These are phyloP conservation scores for Furcasterigmium sp. DNA, from an alignment of 2,329 filamentous ascomycete species.

Conservation along the genomic window DNA sequence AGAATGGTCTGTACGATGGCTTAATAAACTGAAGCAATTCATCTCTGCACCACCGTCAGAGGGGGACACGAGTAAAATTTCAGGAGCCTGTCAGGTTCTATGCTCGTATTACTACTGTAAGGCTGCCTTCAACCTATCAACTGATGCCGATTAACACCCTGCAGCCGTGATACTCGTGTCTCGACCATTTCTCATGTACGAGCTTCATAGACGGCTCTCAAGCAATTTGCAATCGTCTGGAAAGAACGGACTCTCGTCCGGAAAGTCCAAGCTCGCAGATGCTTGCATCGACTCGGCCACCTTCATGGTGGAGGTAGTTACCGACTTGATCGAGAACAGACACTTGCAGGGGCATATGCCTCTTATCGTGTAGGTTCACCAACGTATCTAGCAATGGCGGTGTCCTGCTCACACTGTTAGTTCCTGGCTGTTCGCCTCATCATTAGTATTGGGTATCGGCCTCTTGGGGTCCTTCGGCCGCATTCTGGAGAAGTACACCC, in stretches of 20 bases:
- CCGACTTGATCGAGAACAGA: constrained; percentile 36
- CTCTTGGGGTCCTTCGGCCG: constrained; percentile 47
- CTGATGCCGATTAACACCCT: neutral
- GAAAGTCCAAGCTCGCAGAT: constrained; percentile 45
- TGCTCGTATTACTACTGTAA: constrained; percentile 45
- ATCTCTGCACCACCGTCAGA: constrained; percentile 18
- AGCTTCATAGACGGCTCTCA: constrained; percentile 40
- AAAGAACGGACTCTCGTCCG: constrained; percentile 23
- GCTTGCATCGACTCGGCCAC: constrained; percentile 51
- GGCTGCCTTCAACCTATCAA: neutral
- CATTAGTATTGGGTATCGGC: constrained; percentile 45
- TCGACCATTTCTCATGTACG: constrained; percentile 51
- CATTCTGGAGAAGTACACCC: constrained; percentile 44
- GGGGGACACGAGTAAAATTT: constrained; percentile 23
- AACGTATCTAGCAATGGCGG: no score
- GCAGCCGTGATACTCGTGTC: constrained; percentile 50
- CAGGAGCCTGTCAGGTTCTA: constrained; percentile 46
- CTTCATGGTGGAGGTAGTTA: constrained; percentile 44
- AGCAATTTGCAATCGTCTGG: neutral
- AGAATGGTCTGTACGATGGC: constrained; percentile 45
- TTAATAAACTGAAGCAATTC: constrained; percentile 35
- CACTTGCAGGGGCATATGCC: constrained; percentile 40
- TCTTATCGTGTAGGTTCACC: constrained; percentile 40
- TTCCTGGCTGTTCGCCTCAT: constrained; percentile 49
- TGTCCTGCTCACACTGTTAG: constrained; percentile 17